Conservation (phyloP, 1,284 basidiomycete genomes). For the Ceratobasidium sp. region DNA sequence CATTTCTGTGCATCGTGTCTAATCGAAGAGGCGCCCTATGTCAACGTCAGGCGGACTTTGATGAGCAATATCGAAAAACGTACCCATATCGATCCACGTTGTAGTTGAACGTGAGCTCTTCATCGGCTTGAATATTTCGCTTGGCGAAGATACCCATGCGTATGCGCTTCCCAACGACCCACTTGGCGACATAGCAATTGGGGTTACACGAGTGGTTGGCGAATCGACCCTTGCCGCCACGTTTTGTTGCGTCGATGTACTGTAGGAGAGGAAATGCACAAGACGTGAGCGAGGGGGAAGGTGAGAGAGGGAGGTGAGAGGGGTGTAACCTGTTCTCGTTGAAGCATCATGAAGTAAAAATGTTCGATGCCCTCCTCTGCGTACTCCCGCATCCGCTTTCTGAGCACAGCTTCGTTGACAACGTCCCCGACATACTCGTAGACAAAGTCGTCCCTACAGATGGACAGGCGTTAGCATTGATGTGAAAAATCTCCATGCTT, state of each 20-base stretch:
- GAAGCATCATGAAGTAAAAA: conserved; percentile 99
- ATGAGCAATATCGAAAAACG: conserved; percentile 53
- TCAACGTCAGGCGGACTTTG: conserved; percentile 47
- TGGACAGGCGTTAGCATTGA: conserved; percentile 7
- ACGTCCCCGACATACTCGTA: conserved; percentile 99
- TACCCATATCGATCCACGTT: conserved; percentile 99
- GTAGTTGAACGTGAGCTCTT: conserved; percentile 99
- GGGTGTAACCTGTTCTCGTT: conserved; percentile 90
- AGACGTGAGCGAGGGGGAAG: conserved; percentile 22
- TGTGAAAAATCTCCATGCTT: conserved; percentile 9
- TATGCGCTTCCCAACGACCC: conserved; percentile 92
- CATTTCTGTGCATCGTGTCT: conserved; percentile 97
- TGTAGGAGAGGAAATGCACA: conserved; percentile 54
- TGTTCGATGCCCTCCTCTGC: conserved; percentile 93
- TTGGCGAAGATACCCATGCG: conserved; percentile 99
- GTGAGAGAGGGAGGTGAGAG: conserved; percentile 43
- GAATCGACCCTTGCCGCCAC: conserved; percentile 95
- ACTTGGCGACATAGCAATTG: conserved; percentile 99
- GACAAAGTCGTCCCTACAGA: conserved; percentile 85
- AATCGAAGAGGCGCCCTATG: conserved; percentile 26
- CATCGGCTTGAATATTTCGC: conserved; percentile 81
- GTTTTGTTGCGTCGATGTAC: conserved; percentile 99
- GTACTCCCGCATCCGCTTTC: conserved; percentile 95
- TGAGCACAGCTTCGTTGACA: conserved; percentile 87
- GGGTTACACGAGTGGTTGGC: conserved; percentile 99